These are phyloP conservation scores for Yarrowia divulgata DNA, from an alignment of 805 yeast species.

Conservation along the genomic window DNA sequence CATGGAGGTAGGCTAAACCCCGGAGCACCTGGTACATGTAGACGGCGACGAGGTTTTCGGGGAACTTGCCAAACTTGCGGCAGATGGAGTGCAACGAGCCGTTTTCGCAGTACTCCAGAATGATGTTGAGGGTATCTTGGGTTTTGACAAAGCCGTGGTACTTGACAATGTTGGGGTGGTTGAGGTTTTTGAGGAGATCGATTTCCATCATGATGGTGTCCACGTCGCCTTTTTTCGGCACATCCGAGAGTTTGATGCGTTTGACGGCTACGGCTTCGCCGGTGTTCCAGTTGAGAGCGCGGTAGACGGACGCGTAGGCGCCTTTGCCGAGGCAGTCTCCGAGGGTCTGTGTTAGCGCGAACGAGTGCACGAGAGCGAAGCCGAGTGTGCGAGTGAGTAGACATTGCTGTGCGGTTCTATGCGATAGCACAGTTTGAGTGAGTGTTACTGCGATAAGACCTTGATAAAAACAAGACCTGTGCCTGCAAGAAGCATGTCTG, in stretches of 20 bases:
- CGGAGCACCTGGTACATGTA: slow-evolving; percentile 63
- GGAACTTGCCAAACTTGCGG: slow-evolving; percentile 60
- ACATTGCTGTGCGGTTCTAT: neutral
- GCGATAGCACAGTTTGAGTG: too few species aligned
- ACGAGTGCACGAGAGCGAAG: neutral
- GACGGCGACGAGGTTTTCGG: slow-evolving; percentile 60
- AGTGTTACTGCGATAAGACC: too few species aligned
- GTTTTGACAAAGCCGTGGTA: slow-evolving; percentile 72
- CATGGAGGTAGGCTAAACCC: slow-evolving; percentile 70
- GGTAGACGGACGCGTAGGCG: slow-evolving; percentile 87
- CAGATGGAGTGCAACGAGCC: slow-evolving; percentile 69
- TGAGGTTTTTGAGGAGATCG: slow-evolving; percentile 66
- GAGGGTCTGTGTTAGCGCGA: slow-evolving; percentile 45
- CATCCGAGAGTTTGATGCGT: slow-evolving; percentile 65
- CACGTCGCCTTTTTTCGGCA: slow-evolving; percentile 48
- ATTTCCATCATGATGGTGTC: slow-evolving; percentile 68
- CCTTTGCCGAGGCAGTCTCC: slow-evolving; percentile 83
- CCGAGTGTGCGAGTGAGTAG: neutral
- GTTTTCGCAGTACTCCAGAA: slow-evolving; percentile 69
- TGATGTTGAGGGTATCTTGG: slow-evolving; percentile 59
- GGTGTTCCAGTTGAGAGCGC: slow-evolving; percentile 71
- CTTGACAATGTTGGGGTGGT: slow-evolving; percentile 71
- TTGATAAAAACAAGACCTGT: too few species aligned
- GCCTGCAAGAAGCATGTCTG: too few species aligned
- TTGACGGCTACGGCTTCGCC: slow-evolving; percentile 79